Conservation (phyloP, 1,284 basidiomycete species). For the Inonotus obliquus region DNA sequence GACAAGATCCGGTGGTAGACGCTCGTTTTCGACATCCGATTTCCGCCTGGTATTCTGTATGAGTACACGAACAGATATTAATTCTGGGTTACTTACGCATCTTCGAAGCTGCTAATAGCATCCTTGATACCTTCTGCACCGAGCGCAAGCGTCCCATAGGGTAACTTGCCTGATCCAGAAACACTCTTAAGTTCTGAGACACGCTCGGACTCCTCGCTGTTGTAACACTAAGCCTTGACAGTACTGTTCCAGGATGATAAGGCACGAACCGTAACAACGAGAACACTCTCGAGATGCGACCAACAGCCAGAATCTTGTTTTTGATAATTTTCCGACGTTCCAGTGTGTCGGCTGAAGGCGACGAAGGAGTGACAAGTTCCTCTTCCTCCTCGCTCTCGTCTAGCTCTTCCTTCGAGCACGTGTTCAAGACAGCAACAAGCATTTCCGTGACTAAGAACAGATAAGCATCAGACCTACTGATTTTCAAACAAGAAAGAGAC, state of each 20-base stretch:
- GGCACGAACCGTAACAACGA: conserved; percentile 80
- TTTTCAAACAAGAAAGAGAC: background rate
- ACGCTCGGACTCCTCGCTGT: conserved; percentile 94
- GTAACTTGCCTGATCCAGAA: conserved; percentile 73
- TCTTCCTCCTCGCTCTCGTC: conserved; percentile 80
- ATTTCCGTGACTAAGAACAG: conserved; percentile 81
- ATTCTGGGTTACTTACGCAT: conserved; percentile 66
- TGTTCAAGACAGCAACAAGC: conserved; percentile 91
- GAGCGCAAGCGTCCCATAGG: conserved; percentile 83
- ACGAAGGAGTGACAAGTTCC: conserved; percentile 34
- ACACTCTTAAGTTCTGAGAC: conserved; percentile 96
- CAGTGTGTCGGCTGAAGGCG: conserved; percentile 36
- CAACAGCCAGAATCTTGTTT: conserved; percentile 98
- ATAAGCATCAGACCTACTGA: background rate
- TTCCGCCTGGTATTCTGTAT: conserved; percentile 60
- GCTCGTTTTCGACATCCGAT: conserved; percentile 98
- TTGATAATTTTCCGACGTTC: conserved; percentile 87
- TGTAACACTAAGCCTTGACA: conserved; percentile 4
- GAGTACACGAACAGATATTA: background rate
- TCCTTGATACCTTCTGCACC: conserved; percentile 97
- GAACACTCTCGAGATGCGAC: conserved; percentile 95
- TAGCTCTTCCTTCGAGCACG: conserved; percentile 91
- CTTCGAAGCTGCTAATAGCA: conserved; percentile 90
- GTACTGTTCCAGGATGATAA: background rate
- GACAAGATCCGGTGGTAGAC: conserved; percentile 90